phyloP scores from a whole-genome alignment of 192 early-diverging fungal genomes.

The Pilobolus umbonatus region DNA sequence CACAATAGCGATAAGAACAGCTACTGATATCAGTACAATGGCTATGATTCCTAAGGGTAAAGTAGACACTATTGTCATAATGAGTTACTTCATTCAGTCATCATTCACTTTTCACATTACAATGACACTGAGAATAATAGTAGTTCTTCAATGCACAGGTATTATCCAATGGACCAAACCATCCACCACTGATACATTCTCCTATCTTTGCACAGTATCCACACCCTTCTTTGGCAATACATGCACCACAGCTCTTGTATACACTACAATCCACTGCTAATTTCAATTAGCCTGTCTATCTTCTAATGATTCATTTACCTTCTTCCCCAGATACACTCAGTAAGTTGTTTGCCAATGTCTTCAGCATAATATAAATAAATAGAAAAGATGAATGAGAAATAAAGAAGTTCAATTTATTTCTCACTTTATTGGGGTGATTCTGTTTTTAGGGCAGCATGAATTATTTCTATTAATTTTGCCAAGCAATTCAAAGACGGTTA shows the following conservation, averaged over 20 bases:
- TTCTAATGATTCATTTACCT: no score
- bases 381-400: no score
- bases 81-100: neutral
- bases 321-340: no score
- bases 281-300: no score
- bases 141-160: conserved; percentile 4
- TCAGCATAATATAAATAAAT: no score
- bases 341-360: no score
- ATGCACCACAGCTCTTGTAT: neutral
- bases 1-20: neutral
- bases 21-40: neutral
- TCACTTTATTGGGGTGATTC: no score
- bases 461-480: no score
- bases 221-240: conserved; percentile 14
- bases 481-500: no score
- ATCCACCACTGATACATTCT: conserved; percentile 6
- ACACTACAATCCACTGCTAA: conserved; percentile 6
- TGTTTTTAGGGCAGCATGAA: no score
- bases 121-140: conserved; percentile 16
- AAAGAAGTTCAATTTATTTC: no score
- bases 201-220: conserved; percentile 7
- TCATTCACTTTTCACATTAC: conserved; percentile 3
- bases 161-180: conserved; percentile 15
- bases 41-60: neutral
- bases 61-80: conserved; percentile 5